These are phyloP conservation scores for Verticillium nubilum DNA, from an alignment of 2,329 filamentous ascomycete species.

Conservation along the genomic window DNA sequence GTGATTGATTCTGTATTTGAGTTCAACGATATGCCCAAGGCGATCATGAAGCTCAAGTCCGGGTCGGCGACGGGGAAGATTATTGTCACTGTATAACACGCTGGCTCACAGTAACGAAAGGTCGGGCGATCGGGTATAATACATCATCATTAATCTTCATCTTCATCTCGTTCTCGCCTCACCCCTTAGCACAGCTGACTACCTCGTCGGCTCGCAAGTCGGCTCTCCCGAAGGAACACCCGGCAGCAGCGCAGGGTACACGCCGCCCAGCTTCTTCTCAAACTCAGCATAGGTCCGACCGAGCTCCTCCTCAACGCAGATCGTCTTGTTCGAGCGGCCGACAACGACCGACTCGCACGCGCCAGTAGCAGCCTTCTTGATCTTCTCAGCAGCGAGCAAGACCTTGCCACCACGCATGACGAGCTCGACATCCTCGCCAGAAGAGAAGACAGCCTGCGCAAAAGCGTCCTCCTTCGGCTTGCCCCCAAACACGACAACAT, in stretches of 20 bases:
- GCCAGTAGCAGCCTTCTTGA: slow-evolving; percentile 5
- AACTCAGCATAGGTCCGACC: slow-evolving; percentile 15
- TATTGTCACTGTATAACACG: slow-evolving; percentile 25
- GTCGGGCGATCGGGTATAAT: too few species aligned
- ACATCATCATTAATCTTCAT: background rate
- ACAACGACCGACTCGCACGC: slow-evolving; percentile 15
- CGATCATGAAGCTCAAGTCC: slow-evolving; percentile 52
- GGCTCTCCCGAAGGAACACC: slow-evolving; percentile 14
- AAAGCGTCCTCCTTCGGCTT: slow-evolving; percentile 7
- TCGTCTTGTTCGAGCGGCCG: slow-evolving; percentile 10
- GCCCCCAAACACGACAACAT: slow-evolving; percentile 34
- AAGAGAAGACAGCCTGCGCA: slow-evolving; percentile 15
- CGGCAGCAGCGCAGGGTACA: slow-evolving; percentile 16
- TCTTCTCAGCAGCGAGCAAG: slow-evolving; percentile 11
- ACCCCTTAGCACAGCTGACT: background rate
- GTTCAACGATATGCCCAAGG: slow-evolving; percentile 50
- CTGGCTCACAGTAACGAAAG: too few species aligned
- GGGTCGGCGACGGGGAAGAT: slow-evolving; percentile 58
- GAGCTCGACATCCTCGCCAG: slow-evolving; percentile 17
- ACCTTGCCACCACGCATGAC: slow-evolving; percentile 20
- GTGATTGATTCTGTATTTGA: slow-evolving; percentile 49
- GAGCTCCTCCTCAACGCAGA: slow-evolving; percentile 18
- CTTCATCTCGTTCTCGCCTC: background rate
- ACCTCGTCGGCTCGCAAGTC: slow-evolving; percentile 14
- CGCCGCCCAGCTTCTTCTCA: slow-evolving; percentile 12